These are phyloP conservation scores for Rubia yunnanensis DNA, from an alignment of 257 asterid genomes.

Conservation along the genomic window DNA sequence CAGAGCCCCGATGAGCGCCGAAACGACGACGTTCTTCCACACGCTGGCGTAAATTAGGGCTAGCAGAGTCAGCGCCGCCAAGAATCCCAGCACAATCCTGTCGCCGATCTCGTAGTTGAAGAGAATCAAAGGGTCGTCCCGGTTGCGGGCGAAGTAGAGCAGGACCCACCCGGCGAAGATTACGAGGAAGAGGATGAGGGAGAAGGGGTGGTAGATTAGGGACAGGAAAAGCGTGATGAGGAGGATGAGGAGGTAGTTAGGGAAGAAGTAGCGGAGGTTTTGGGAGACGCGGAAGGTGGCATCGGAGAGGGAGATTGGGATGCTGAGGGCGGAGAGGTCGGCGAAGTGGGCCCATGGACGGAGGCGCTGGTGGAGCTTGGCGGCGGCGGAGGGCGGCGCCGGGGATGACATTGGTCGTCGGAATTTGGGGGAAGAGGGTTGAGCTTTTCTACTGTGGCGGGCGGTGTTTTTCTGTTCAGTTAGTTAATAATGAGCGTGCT, in stretches of 20 bases:
- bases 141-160: constrained; percentile 25
- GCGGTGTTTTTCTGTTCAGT: not conserved
- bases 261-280: constrained; percentile 62
- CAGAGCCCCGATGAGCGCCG: constrained; percentile 40
- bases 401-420: constrained; percentile 27
- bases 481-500: no score
- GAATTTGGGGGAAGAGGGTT: not conserved
- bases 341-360: constrained; percentile 71
- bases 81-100: constrained; percentile 35
- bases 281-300: constrained; percentile 57
- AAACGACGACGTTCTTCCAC: constrained; percentile 50
- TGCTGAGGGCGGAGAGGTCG: constrained; percentile 44
- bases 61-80: constrained; percentile 39
- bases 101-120: constrained; percentile 49
- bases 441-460: not conserved
- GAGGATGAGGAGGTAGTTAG: constrained; percentile 53
- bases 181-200: constrained; percentile 56
- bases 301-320: constrained; percentile 81
- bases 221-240: constrained; percentile 45
- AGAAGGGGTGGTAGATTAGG: constrained; percentile 60
- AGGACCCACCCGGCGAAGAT: constrained; percentile 29
- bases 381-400: constrained; percentile 26
- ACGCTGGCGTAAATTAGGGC: constrained; percentile 47
- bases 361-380: constrained; percentile 29
- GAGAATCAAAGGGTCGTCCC: constrained; percentile 46